Evolutionary conservation across 371 early-diverging fungal species (phyloP), one percentile per base, ranked within the genome.

Genomic region (Mortierella polycephala): DNA sequence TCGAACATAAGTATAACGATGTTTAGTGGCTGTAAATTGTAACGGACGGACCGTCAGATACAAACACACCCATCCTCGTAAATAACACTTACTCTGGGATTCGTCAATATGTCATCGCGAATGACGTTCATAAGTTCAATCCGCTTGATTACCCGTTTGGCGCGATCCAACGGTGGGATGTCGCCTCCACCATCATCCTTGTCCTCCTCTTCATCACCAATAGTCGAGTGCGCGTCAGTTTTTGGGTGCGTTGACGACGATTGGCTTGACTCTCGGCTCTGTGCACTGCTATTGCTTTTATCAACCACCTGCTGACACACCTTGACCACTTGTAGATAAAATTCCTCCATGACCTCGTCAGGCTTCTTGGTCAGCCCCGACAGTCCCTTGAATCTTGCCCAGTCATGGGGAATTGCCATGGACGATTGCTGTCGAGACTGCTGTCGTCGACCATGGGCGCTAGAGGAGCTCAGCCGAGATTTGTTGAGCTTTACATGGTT

Each of bases 111-210:
- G 39, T 89, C 81, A 61, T 89, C 87, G 39, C 96, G 86, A 21
- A 94, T 85, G 5, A 75, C 83, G 41, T 89, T 87, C 90, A 95
- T 89, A 45, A 90, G 85, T n/a, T 85, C 90, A 16, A 94, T 83
- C 18, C 94, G 88, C 60, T 90, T 93, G 6, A 94, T 60, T 6
- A 93, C 79, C 72, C 92, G 89, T 62, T 90, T 87, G 12, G 94
- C 93, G 50, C 88, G 87, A 57, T 94, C 93, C 54, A 88, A 80
- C 30, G 91, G 91, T 4, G 91, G 84, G 7, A 75, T 74, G 59
- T 83, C 85, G 47, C 86, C 87, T 18, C 71, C 74, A 16, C 72
- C 74, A 41, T 86, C 86, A 30, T 87, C 84, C 42, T 67, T 68
- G 53, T 84, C 83, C 4, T 72, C 71, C 12, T 87, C 86, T 10